Conservation (phyloP, 257 asterid genomes). For the Lavandula angustifolia region DNA sequence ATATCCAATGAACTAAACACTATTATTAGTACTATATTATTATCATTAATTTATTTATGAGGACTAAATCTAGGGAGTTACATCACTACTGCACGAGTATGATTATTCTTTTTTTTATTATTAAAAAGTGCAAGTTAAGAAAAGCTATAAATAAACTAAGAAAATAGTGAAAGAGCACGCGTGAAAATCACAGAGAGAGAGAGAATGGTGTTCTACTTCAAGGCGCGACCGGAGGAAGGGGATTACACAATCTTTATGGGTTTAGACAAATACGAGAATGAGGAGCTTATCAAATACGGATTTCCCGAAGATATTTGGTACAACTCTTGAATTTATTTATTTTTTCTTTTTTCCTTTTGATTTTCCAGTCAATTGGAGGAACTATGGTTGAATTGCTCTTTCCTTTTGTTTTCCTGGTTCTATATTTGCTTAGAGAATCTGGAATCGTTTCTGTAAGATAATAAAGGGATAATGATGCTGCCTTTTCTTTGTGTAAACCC, state of each 20-base stretch:
- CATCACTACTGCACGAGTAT: too few relatives aligned
- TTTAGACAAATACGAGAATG: conserved; percentile 73
- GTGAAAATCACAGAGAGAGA: conserved; percentile 7
- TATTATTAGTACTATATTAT: too few relatives aligned
- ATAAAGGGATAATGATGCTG: not conserved
- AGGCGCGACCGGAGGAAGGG: conserved; percentile 72
- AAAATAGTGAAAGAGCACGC: conserved; percentile 13
- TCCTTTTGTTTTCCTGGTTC: not conserved
- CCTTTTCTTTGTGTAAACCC: too few relatives aligned
- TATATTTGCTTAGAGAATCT: not conserved
- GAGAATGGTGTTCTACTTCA: conserved; percentile 84
- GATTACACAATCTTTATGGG: conserved; percentile 93
- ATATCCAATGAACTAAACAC: too few relatives aligned
- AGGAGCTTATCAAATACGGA: conserved; percentile 84
- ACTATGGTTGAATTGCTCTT: conserved; percentile 1
- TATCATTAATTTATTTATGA: too few relatives aligned
- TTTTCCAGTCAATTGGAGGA: not conserved
- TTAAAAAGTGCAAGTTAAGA: too few relatives aligned
- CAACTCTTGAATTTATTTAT: not conserved
- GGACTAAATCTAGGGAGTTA: too few relatives aligned
- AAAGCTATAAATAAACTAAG: too few relatives aligned
- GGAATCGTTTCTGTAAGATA: conserved; percentile 2
- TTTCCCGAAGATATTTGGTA: conserved; percentile 83
- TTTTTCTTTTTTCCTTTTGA: not conserved
- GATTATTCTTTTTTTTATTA: too few relatives aligned